phyloP scores from a whole-genome alignment of 495 filamentous ascomycete genomes.

The Astrocystis sublimbata region DNA sequence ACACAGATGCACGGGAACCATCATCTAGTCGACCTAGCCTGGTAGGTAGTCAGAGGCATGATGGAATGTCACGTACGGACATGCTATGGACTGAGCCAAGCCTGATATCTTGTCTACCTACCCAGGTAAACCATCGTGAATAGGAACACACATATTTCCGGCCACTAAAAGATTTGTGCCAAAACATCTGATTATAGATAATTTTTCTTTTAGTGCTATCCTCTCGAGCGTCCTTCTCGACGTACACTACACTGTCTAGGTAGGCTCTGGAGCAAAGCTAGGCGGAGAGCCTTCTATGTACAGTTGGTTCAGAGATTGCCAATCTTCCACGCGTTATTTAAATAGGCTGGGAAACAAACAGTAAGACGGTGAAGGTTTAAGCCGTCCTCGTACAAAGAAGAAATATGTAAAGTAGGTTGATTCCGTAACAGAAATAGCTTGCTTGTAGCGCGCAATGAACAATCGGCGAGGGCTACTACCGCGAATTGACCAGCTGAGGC shows the following conservation, averaged over 20 bases:
- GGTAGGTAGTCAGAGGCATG: too few relatives aligned
- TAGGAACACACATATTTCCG: not conserved
- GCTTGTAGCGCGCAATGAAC: not conserved
- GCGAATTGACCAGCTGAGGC: not conserved
- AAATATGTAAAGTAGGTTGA: not conserved
- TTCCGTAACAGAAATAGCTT: not conserved
- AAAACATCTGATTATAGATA: not conserved
- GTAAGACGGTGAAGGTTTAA: not conserved
- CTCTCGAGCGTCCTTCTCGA: not conserved
- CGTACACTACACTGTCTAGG: not conserved
- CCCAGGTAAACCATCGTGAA: too few relatives aligned
- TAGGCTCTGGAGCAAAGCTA: not conserved
- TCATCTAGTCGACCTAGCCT: too few relatives aligned
- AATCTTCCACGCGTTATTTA: not conserved
- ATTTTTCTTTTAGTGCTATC: conserved; percentile 6
- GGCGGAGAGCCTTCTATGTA: not conserved
- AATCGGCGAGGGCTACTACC: not conserved
- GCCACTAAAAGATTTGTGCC: not conserved
- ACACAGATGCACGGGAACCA: too few relatives aligned
- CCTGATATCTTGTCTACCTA: too few relatives aligned
- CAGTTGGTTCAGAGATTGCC: not conserved
- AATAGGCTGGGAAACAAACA: not conserved
- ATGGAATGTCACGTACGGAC: too few relatives aligned
- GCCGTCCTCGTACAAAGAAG: not conserved
- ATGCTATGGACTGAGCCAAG: too few relatives aligned